A percentile compares a stretch with the other conserved stretches of the same genome.
These are phyloP conservation scores for Furcasterigmium sp. DNA, from an alignment of 2,329 filamentous ascomycete genomes.

Conservation along the genomic window DNA sequence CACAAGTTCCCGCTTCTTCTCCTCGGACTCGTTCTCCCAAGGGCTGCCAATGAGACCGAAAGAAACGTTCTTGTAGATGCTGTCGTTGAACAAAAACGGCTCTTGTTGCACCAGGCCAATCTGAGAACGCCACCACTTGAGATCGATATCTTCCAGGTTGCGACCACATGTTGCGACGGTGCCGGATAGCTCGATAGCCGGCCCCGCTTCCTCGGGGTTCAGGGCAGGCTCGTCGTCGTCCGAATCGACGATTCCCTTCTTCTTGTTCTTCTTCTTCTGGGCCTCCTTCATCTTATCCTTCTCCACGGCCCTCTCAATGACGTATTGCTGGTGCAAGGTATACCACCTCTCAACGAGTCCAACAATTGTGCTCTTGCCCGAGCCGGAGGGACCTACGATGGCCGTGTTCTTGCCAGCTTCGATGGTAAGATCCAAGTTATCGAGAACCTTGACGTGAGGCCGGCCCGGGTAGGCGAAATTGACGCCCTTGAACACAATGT, in stretches of 20 bases:
- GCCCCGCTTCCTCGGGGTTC: conserved; percentile 27
- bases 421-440: conserved; percentile 53
- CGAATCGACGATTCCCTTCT: conserved; percentile 20
- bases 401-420: conserved; percentile 64
- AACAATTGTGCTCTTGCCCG: conserved; percentile 70
- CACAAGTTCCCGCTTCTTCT: conserved; percentile 54
- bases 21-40: conserved; percentile 47
- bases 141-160: conserved; percentile 50
- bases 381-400: conserved; percentile 68
- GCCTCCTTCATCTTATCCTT: conserved; percentile 38
- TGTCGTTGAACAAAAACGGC: conserved; percentile 62
- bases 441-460: conserved; percentile 58
- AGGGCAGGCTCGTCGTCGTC: conserved; percentile 16
- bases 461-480: conserved; percentile 69
- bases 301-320: conserved; percentile 44
- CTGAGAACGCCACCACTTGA: conserved; percentile 58
- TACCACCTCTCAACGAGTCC: conserved; percentile 71
- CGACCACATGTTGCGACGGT: conserved; percentile 48
- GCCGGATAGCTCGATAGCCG: conserved; percentile 43
- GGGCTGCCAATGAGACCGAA: conserved; percentile 50
- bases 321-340: conserved; percentile 47
- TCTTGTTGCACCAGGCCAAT: conserved; percentile 66
- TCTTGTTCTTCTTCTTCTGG: conserved; percentile 28
- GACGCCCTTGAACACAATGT: conserved; percentile 53
- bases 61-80: conserved; percentile 58